Conservation (phyloP, 2,329 filamentous ascomycete species). For the Pyrenochaeta sp. region DNA sequence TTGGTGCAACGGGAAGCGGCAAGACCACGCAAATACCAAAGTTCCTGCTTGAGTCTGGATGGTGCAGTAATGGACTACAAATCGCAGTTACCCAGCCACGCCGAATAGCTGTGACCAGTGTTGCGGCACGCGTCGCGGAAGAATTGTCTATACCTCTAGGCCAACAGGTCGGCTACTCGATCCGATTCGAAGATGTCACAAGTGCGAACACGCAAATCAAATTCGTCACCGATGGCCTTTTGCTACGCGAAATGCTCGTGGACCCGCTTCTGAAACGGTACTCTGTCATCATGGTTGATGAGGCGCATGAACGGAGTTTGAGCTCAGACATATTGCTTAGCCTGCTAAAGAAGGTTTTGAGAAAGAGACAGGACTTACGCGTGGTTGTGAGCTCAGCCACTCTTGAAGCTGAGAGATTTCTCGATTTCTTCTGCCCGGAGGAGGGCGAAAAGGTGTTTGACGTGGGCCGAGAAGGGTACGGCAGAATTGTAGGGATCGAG, state of each 20-base stretch:
- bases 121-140: conserved; percentile 70
- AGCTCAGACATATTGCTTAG: conserved; percentile 92
- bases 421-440: conserved; percentile 74
- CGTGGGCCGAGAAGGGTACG: conserved; percentile 53
- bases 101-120: conserved; percentile 22
- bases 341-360: conserved; percentile 87
- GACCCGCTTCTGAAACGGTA: conserved; percentile 91
- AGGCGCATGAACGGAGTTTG: conserved; percentile 92
- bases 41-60: conserved; percentile 85
- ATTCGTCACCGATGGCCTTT: conserved; percentile 90
- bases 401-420: conserved; percentile 84
- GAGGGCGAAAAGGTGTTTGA: conserved; percentile 47
- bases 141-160: conserved; percentile 87
- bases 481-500: conserved; percentile 81
- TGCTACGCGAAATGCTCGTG: conserved; percentile 89
- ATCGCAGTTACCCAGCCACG: conserved; percentile 80
- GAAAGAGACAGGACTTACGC: conserved; percentile 78
- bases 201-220: conserved; percentile 88
- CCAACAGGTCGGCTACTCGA: conserved; percentile 87
- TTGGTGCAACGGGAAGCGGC: conserved; percentile 87
- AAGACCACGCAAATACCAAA: conserved; percentile 97
- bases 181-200: conserved; percentile 89
- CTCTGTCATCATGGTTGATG: conserved; percentile 96
- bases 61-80: conserved; percentile 82
- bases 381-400: conserved; percentile 95